These are phyloP conservation scores for Hydrangea macrophylla DNA, from an alignment of 148 eudicot species.

Conservation along the genomic window DNA sequence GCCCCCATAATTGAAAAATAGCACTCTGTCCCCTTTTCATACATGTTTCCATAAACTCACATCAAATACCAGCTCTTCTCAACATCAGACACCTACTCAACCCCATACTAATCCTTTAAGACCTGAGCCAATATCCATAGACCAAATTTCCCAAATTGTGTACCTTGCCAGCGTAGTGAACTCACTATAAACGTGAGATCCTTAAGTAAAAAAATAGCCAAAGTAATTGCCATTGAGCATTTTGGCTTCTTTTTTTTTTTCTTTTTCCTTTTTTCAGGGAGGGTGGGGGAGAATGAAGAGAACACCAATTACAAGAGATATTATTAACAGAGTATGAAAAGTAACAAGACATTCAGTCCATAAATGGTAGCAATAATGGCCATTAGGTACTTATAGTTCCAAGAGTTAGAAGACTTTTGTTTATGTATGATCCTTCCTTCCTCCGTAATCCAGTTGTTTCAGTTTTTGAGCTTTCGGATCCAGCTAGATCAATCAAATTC, in stretches of 20 bases:
- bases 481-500: slow-evolving; percentile 97
- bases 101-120: neutral
- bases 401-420: slow-evolving; percentile 95
- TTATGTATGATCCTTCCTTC: slow-evolving; percentile 98
- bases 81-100: neutral
- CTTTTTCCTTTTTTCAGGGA: no score
- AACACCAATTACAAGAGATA: neutral
- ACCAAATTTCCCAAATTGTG: neutral
- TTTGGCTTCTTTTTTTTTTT: neutral
- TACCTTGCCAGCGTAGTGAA: neutral
- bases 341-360: neutral
- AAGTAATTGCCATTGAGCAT: neutral
- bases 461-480: slow-evolving; percentile 99
- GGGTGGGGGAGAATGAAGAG: neutral
- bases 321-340: neutral
- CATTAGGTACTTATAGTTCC: slow-evolving; percentile 74
- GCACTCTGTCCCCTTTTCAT: no score
- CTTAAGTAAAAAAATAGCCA: neutral
- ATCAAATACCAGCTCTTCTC: no score
- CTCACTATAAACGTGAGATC: neutral
- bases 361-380: neutral
- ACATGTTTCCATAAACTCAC: no score
- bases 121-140: neutral
- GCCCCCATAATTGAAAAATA: no score
- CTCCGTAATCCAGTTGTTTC: slow-evolving; percentile 96